Conservation (phyloP, 139 green algal species). For the Diplosphaera chodatii region DNA sequence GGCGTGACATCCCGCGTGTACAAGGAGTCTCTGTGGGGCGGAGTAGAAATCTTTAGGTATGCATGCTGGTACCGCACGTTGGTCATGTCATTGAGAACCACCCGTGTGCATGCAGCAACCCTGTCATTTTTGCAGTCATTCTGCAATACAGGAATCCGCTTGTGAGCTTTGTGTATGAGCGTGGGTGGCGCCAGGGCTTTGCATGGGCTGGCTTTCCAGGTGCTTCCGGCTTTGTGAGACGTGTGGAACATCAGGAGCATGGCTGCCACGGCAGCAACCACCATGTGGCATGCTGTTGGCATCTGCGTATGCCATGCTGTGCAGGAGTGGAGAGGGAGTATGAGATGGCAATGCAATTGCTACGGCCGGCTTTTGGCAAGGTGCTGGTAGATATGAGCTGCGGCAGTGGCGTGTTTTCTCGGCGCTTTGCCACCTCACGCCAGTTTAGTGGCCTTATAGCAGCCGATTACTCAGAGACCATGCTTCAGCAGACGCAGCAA, state of each 20-base stretch:
- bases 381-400: conserved; percentile 85
- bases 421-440: conserved; percentile 65
- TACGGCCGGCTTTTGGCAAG: conserved; percentile 28
- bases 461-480: conserved; percentile 76
- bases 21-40: conserved; percentile 36
- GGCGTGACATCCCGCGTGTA: conserved; percentile 49
- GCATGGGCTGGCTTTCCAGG: conserved; percentile 57
- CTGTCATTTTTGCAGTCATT: too few relatives aligned
- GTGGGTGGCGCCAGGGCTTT: conserved; percentile 91
- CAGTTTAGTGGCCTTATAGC: conserved; percentile 74
- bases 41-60: conserved; percentile 62
- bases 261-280: too few relatives aligned
- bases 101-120: too few relatives aligned
- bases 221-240: too few relatives aligned
- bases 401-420: conserved; percentile 85
- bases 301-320: too few relatives aligned
- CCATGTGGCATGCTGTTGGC: too few relatives aligned
- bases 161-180: conserved; percentile 86
- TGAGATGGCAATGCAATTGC: conserved; percentile 54
- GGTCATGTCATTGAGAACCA: too few relatives aligned
- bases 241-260: too few relatives aligned
- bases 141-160: conserved; percentile 70
- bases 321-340: conserved; percentile 72
- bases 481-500: conserved; percentile 74
- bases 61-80: too few relatives aligned